phyloP scores from a whole-genome alignment of 1,284 basidiomycete genomes.

The Peniophora sp. region DNA sequence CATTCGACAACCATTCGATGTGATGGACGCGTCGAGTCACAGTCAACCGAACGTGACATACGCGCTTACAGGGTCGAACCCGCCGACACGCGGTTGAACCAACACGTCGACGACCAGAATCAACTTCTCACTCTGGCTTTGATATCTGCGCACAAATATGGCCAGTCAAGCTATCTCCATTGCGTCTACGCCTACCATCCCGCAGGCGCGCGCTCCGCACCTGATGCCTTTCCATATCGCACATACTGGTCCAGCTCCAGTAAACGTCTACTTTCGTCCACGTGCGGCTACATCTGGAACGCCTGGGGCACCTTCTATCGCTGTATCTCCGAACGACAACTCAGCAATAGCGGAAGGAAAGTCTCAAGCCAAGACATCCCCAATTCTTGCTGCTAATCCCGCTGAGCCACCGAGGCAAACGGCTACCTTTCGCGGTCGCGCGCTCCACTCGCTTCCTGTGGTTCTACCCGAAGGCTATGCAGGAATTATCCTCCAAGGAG shows the following conservation, averaged over 20 bases:
- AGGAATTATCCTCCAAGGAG: conserved; percentile 49
- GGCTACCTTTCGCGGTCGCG: conserved; percentile 66
- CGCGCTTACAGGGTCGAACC: no score
- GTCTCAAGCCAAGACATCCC: not conserved
- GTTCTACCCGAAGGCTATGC: conserved; percentile 57
- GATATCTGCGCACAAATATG: no score
- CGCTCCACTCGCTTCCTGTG: conserved; percentile 56
- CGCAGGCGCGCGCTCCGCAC: conserved; percentile 17
- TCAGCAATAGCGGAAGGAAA: not conserved
- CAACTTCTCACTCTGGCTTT: no score
- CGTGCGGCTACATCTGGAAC: conserved; percentile 31
- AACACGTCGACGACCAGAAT: no score
- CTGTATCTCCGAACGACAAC: not conserved
- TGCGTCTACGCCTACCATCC: not conserved
- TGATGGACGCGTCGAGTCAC: no score
- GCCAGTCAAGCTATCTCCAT: not conserved
- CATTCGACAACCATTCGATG: no score
- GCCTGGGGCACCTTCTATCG: conserved; percentile 20
- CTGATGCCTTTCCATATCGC: conserved; percentile 77
- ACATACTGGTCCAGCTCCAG: conserved; percentile 61
- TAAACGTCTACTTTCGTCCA: conserved; percentile 64
- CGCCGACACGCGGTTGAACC: no score
- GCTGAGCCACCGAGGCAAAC: conserved; percentile 29
- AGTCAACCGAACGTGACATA: no score
- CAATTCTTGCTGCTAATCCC: not conserved